Evolutionary conservation across 2,329 filamentous ascomycete species (phyloP), one percentile per base, ranked within the genome.

Genomic region (Colletotrichum tamarilloi): DNA sequence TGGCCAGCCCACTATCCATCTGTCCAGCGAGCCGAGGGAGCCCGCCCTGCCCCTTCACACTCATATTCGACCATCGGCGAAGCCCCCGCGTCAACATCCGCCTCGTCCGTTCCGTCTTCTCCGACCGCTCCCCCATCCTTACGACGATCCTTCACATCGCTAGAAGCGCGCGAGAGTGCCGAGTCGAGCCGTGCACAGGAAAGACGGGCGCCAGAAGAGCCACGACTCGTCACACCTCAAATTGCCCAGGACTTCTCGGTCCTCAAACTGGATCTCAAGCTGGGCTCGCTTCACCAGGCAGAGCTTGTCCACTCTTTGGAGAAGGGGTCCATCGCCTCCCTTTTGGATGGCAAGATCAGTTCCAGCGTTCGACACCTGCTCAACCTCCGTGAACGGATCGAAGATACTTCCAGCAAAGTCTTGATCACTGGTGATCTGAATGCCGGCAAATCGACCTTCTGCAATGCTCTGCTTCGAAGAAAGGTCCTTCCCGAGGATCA

Each of bases 1-100:
- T 98, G 97, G 97, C 97, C 97, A 1, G 96, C 95, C 38, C 94
- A 97, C 81, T 99, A 99, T 81, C 97, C 97, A 66, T 94, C 95
- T 2, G 92, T 96, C 3, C 92, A 95, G 80, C 87, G 91, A 75
- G 81, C 90, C 42, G 87, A 90, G 65, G 75, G 80, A 73, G 85
- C 89, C 16, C 87, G 92, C 32, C 92, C 93, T 12, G 87, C 87
- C 26, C 83, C 95, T 64, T 83, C 87, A 42, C 92, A 94, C 76
- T 88, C 92, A 2, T 88, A 91, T 68, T 91, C 93, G 3, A 89
- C 87, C 6, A 82, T 88, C 16, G 87, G 86, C 72, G 88, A 91
- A 66, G 77, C 83, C 24, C 68, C 82, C 81, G 74, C 82, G 78
- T 72, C 84, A 78, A 75, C 82, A 78, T 73, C 84, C 78, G 75